Evolutionary conservation across 208 protist species (phyloP).

Genomic region (Angomonas ambiguus): DNA sequence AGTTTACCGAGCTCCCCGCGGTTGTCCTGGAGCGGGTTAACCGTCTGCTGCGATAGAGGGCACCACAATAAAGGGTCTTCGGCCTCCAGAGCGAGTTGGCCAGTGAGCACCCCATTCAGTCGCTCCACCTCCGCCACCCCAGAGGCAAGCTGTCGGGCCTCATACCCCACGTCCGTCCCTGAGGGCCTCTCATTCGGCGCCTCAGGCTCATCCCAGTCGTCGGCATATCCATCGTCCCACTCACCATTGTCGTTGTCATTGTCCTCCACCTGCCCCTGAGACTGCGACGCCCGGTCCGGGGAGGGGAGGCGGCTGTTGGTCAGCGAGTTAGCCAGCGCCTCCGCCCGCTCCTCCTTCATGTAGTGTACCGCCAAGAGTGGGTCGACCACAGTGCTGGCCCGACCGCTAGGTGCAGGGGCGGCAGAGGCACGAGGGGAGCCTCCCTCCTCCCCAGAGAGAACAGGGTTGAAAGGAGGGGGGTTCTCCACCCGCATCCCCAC

Average conservation of each 20-base stretch:
- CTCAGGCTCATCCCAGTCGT: constrained; percentile 14
- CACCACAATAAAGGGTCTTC: constrained; percentile 74
- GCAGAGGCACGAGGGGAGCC: neutral
- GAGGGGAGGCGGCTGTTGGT: constrained; percentile 4
- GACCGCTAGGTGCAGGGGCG: constrained; percentile 10
- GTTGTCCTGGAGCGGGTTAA: neutral
- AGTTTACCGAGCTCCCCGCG: neutral
- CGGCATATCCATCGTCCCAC: constrained; percentile 17
- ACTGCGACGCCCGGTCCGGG: neutral
- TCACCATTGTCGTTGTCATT: constrained; percentile 12
- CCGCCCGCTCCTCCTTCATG: constrained; percentile 7
- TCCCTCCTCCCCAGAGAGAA: neutral
- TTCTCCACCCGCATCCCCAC: neutral
- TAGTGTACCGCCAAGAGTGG: constrained; percentile 46
- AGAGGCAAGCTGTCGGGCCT: constrained; percentile 53
- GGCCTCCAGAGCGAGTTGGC: constrained; percentile 69
- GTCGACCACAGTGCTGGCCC: constrained; percentile 23
- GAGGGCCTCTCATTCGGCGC: neutral
- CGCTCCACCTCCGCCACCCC: constrained; percentile 59
- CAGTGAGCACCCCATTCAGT: constrained; percentile 47
- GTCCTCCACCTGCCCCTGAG: constrained; percentile 10
- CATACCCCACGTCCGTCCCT: constrained; percentile 22
- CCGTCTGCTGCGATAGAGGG: constrained; percentile 42
- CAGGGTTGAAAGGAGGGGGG: constrained; percentile 1
- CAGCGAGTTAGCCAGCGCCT: neutral